Percentiles rank a stretch among this genome's conserved stretches.
phyloP scores from a whole-genome alignment of 2,329 filamentous ascomycete species.

The Trichocomaceae sp. region DNA sequence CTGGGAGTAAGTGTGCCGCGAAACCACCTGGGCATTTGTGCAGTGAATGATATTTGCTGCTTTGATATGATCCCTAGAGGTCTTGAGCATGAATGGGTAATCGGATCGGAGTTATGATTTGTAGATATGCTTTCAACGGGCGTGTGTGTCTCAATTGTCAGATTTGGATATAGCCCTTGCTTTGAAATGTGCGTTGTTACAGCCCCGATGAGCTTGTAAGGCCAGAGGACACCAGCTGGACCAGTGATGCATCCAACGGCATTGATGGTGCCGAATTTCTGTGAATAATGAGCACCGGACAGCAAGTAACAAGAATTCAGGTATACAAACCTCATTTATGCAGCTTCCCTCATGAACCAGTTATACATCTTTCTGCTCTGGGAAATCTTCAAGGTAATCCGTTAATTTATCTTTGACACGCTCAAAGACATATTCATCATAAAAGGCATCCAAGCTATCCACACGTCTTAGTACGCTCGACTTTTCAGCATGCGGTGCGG shows the following conservation, averaged over 20 bases:
- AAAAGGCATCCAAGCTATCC: constrained; percentile 13
- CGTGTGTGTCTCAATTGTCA: constrained; percentile 28
- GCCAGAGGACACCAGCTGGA: constrained; percentile 31
- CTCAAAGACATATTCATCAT: constrained; percentile 9
- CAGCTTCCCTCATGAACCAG: constrained; percentile 12
- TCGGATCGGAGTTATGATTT: neutral
- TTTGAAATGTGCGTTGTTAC: constrained; percentile 20
- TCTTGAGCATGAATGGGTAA: constrained; percentile 27
- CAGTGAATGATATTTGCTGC: constrained; percentile 36
- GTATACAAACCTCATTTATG: constrained; percentile 17
- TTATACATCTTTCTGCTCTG: constrained; percentile 11
- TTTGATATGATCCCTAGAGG: constrained; percentile 31
- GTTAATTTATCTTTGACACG: constrained; percentile 5
- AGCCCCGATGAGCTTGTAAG: constrained; percentile 31
- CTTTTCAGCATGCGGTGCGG: constrained; percentile 3
- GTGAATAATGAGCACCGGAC: neutral
- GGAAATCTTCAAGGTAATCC: constrained; percentile 12
- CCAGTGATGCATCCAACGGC: constrained; percentile 18
- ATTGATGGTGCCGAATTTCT: constrained; percentile 16
- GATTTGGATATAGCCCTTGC: constrained; percentile 19
- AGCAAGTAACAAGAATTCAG: neutral
- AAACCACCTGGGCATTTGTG: constrained; percentile 43
- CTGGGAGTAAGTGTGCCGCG: constrained; percentile 37
- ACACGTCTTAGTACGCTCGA: constrained; percentile 9
- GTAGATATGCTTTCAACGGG: constrained; percentile 19